phyloP scores from a whole-genome alignment of 1,139 yeast genomes.

The Scheffersomyces segobiensis region DNA sequence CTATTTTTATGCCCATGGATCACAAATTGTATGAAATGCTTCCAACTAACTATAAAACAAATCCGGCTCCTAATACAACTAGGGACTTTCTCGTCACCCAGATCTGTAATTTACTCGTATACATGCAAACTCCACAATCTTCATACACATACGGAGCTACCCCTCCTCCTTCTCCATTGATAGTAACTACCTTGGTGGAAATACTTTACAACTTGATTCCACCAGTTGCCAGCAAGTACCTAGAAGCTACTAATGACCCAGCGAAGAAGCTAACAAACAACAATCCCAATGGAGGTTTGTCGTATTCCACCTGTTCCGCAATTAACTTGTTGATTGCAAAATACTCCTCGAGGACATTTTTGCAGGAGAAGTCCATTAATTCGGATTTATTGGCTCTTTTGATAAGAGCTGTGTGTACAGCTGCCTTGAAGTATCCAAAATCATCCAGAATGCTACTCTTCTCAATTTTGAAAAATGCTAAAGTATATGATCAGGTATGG shows the following conservation, averaged over 20 bases:
- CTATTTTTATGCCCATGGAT: conserved; percentile 44
- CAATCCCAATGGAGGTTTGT: conserved; percentile 48
- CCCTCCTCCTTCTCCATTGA: conserved; percentile 11
- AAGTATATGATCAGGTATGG: conserved; percentile 34
- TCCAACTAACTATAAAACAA: conserved; percentile 47
- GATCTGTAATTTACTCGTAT: conserved; percentile 39
- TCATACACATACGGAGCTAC: conserved; percentile 1
- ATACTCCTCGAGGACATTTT: conserved; percentile 42
- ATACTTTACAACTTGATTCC: conserved; percentile 61
- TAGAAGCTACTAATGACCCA: conserved; percentile 21
- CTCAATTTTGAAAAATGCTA: conserved; percentile 51
- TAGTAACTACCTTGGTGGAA: conserved; percentile 54
- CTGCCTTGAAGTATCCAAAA: conserved; percentile 47
- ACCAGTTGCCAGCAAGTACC: conserved; percentile 26
- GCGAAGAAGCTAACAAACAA: conserved; percentile 28
- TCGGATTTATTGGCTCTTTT: conserved; percentile 61
- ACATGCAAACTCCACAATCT: conserved; percentile 5
- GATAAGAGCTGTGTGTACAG: conserved; percentile 53
- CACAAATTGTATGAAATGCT: conserved; percentile 41
- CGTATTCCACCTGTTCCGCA: conserved; percentile 60
- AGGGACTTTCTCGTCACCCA: conserved; percentile 65
- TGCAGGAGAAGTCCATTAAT: conserved; percentile 48
- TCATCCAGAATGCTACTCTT: conserved; percentile 58
- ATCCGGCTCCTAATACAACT: conserved; percentile 45
- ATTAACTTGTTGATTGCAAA: conserved; percentile 54